A percentile compares a stretch with the other conserved stretches of the same genome.
Evolutionary conservation across 257 asterid genomes (phyloP).

Genomic region (Coffea eugenioides): DNA sequence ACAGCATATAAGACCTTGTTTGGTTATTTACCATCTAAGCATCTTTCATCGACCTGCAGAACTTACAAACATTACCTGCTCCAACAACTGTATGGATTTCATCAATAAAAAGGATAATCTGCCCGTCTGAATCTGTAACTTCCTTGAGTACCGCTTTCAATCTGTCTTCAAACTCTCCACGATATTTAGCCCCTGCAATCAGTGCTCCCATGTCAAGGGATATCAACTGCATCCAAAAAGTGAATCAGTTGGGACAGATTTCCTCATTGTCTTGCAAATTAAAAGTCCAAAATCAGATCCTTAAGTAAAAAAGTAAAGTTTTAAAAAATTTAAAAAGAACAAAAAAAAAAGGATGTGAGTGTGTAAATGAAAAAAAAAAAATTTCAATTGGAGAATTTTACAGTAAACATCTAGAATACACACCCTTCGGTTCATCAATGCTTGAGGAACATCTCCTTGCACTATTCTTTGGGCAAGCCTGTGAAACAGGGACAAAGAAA

Average conservation of each 20-base stretch:
- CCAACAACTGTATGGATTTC: conserved; percentile 99
- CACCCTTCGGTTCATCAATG: conserved; percentile 89
- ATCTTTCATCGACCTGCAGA: not conserved
- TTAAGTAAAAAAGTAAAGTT: not conserved
- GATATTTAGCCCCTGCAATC: conserved; percentile 76
- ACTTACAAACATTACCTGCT: conserved; percentile 60
- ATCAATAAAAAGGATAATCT: conserved; percentile 83
- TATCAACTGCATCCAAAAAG: conserved; percentile 59
- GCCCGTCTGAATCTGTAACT: conserved; percentile 82
- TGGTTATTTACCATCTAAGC: not conserved
- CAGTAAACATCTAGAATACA: conserved; percentile 28
- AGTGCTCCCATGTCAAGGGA: conserved; percentile 98
- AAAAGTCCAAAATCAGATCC: not conserved
- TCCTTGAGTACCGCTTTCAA: no score
- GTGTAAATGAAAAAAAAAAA: not conserved
- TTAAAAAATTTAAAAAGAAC: not conserved
- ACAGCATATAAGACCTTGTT: not conserved
- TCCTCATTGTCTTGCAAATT: not conserved
- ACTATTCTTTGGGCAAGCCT: conserved; percentile 99
- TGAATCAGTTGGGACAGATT: conserved; percentile 13
- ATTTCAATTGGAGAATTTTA: conserved; percentile 11
- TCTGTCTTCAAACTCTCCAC: no score
- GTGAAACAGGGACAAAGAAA: conserved; percentile 27
- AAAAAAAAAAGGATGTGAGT: no score
- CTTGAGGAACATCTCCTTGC: conserved; percentile 99